Percentiles rank a stretch among this genome's conserved stretches.
Evolutionary conservation across 2,329 filamentous ascomycete species (phyloP).

Genomic region (Aspergillus fischeri): DNA sequence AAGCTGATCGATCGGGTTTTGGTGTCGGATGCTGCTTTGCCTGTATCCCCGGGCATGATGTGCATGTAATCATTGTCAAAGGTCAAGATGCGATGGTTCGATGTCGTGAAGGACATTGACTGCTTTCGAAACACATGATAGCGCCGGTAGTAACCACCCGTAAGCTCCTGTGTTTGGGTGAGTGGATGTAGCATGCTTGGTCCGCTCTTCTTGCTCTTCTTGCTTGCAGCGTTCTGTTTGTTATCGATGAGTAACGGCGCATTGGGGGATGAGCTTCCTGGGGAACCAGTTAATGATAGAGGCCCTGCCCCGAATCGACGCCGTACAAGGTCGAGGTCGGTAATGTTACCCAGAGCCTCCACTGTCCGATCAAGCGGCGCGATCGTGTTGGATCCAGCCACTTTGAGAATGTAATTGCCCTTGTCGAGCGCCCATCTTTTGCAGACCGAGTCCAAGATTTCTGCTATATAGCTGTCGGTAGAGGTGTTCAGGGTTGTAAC

Average conservation of each 20-base stretch:
- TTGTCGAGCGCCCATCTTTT: constrained; percentile 62
- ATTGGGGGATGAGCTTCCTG: constrained; percentile 60
- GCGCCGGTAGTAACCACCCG: constrained; percentile 53
- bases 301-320: constrained; percentile 60
- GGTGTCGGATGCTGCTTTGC: constrained; percentile 50
- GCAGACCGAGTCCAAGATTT: constrained; percentile 61
- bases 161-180: constrained; percentile 45
- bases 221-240: constrained; percentile 13
- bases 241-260: constrained; percentile 56
- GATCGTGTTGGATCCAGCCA: constrained; percentile 59
- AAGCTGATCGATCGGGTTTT: constrained; percentile 62
- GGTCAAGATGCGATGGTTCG: constrained; percentile 57
- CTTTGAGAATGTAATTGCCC: constrained; percentile 59
- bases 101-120: constrained; percentile 60
- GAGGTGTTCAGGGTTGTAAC: constrained; percentile 55
- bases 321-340: constrained; percentile 59
- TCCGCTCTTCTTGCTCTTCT: constrained; percentile 36
- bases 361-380: constrained; percentile 62
- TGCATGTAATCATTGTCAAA: constrained; percentile 65
- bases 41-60: constrained; percentile 55
- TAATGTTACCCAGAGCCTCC: constrained; percentile 57
- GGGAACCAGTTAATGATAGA: constrained; percentile 53
- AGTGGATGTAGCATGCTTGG: constrained; percentile 44
- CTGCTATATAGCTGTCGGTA: constrained; percentile 64
- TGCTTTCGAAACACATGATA: constrained; percentile 63